phyloP scores from a whole-genome alignment of 208 protist genomes.

The Trypanosoma mega region DNA sequence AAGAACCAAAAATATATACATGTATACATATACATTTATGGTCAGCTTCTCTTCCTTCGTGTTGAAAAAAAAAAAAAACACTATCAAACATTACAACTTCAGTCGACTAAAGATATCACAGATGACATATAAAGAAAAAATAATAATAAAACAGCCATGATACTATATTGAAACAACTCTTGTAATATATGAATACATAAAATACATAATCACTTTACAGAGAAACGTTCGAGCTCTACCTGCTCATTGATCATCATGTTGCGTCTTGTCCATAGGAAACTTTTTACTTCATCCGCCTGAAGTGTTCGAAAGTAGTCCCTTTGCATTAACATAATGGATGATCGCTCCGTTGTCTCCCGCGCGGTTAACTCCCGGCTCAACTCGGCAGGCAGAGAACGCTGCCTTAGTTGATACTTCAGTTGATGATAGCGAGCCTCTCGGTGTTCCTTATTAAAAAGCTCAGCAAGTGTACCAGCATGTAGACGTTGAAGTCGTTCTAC shows the following conservation, averaged over 20 bases:
- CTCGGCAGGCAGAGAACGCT: constrained; percentile 22
- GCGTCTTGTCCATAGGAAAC: constrained; percentile 24
- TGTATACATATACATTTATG: constrained; percentile 1
- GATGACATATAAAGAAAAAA: too few species aligned
- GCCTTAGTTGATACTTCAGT: constrained; percentile 28
- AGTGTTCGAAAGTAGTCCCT: constrained; percentile 29
- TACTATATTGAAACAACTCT: too few species aligned
- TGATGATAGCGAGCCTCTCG: constrained; percentile 33
- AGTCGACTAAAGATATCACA: too few species aligned
- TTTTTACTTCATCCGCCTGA: constrained; percentile 31
- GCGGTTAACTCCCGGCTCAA: constrained; percentile 18
- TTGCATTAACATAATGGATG: constrained; percentile 31
- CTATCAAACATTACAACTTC: background rate
- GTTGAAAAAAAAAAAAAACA: background rate
- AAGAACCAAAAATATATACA: background rate
- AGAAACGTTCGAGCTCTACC: constrained; percentile 9
- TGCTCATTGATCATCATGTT: constrained; percentile 22
- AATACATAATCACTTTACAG: constrained; percentile 1
- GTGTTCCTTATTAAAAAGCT: constrained; percentile 23
- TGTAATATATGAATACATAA: too few species aligned
- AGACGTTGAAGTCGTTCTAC: constrained; percentile 40
- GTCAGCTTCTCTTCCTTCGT: too few species aligned
- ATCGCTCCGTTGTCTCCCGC: constrained; percentile 28
- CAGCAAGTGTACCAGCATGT: constrained; percentile 24
- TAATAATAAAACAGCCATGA: too few species aligned